Conservation (phyloP, 2,329 filamentous ascomycete genomes). For the Reticulascus tulasneorum region DNA sequence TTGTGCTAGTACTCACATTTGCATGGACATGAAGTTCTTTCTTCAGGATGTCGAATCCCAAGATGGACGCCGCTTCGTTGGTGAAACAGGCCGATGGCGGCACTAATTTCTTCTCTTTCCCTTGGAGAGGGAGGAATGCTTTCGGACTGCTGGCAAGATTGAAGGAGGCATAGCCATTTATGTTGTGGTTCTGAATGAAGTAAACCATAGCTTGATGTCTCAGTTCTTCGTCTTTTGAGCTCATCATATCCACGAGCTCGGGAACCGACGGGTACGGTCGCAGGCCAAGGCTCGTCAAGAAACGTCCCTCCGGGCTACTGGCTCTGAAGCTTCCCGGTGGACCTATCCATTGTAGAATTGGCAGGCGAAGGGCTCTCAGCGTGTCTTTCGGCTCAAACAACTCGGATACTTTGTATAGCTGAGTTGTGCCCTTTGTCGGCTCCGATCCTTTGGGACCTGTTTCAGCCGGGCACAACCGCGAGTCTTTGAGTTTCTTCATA, state of each 20-base stretch:
- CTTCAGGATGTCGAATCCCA: slow-evolving; percentile 77
- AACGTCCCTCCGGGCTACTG: slow-evolving; percentile 67
- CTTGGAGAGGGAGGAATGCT: slow-evolving; percentile 70
- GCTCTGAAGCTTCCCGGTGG: slow-evolving; percentile 57
- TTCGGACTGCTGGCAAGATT: slow-evolving; percentile 52
- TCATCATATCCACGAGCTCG: slow-evolving; percentile 77
- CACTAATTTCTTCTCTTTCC: slow-evolving; percentile 61
- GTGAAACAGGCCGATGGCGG: slow-evolving; percentile 76
- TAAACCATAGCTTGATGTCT: slow-evolving; percentile 73
- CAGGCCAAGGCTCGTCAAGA: slow-evolving; percentile 71
- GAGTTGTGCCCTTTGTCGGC: slow-evolving; percentile 43
- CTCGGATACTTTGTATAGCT: slow-evolving; percentile 69
- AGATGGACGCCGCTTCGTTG: slow-evolving; percentile 68
- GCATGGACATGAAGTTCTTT: slow-evolving; percentile 77
- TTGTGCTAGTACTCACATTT: too few species aligned
- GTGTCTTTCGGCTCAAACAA: slow-evolving; percentile 75
- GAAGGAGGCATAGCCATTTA: slow-evolving; percentile 68
- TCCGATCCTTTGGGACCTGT: slow-evolving; percentile 53
- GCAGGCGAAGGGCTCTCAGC: slow-evolving; percentile 66
- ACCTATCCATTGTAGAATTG: slow-evolving; percentile 78
- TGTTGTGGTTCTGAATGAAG: slow-evolving; percentile 75
- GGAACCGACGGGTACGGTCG: slow-evolving; percentile 65
- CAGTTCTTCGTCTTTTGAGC: slow-evolving; percentile 52
- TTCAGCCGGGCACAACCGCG: slow-evolving; percentile 80
- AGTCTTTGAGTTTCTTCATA: slow-evolving; percentile 70